A percentile compares a stretch with the other conserved stretches of the same genome.
These are phyloP conservation scores for Candida berthetii DNA, from an alignment of 805 yeast species.

Conservation along the genomic window DNA sequence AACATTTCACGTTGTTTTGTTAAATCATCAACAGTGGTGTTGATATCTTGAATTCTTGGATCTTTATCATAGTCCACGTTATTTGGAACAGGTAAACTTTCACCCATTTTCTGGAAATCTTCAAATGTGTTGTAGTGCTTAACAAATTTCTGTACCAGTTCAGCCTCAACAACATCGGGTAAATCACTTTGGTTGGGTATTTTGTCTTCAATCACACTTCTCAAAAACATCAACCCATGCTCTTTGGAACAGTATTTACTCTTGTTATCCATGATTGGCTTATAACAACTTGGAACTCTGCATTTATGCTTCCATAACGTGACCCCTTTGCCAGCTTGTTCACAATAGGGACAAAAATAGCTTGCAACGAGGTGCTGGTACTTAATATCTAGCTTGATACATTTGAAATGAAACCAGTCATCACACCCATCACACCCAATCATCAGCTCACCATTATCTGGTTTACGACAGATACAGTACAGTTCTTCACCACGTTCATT, in stretches of 20 bases:
- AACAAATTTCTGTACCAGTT: slow-evolving; percentile 8
- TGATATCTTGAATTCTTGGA: slow-evolving; percentile 5
- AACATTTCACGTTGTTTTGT: slow-evolving; percentile 1
- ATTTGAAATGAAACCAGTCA: slow-evolving; percentile 87
- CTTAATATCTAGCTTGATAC: slow-evolving; percentile 53
- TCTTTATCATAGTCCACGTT: slow-evolving; percentile 19
- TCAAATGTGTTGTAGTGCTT: slow-evolving; percentile 5
- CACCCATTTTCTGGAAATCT: slow-evolving; percentile 25
- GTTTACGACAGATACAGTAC: slow-evolving; percentile 71
- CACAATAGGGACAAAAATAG: slow-evolving; percentile 73
- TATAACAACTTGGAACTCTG: slow-evolving; percentile 48
- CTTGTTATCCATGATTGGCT: slow-evolving; percentile 37
- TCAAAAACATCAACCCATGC: slow-evolving; percentile 45
- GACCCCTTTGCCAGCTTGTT: slow-evolving; percentile 32
- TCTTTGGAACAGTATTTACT: slow-evolving; percentile 73
- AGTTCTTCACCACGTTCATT: slow-evolving; percentile 53
- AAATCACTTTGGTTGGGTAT: background rate
- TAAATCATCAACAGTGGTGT: background rate
- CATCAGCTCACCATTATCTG: slow-evolving; percentile 81
- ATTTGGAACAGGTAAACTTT: slow-evolving; percentile 36
- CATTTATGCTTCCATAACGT: slow-evolving; percentile 78
- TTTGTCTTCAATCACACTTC: slow-evolving; percentile 1
- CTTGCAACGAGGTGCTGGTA: slow-evolving; percentile 51
- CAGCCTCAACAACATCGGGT: slow-evolving; percentile 3
- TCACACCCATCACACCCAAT: slow-evolving; percentile 94